These are phyloP conservation scores for Dissophora globulifera DNA, from an alignment of 192 early-diverging fungal species.

Conservation along the genomic window DNA sequence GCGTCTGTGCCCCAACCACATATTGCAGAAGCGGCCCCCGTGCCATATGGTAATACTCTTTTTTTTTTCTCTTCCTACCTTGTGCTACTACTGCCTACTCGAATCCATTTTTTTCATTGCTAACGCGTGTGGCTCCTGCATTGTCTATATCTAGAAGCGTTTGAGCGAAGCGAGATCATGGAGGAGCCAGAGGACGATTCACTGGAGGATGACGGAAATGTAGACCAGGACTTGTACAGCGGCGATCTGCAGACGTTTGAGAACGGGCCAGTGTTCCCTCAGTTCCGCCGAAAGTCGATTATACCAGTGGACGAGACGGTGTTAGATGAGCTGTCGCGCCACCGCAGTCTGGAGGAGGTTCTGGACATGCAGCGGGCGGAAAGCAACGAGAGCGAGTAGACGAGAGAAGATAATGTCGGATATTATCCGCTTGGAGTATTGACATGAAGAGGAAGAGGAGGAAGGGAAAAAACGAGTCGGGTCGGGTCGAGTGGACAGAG, in stretches of 20 bases:
- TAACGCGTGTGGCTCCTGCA: too few relatives aligned
- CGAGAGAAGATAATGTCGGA: neutral
- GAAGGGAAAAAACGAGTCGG: too few relatives aligned
- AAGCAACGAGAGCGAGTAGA: conserved; percentile 19
- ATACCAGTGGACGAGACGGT: conserved; percentile 75
- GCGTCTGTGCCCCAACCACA: conserved; percentile 25
- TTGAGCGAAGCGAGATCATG: conserved; percentile 25
- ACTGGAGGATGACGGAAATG: conserved; percentile 9
- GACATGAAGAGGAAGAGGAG: too few relatives aligned
- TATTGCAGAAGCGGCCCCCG: conserved; percentile 26
- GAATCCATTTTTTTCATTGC: too few relatives aligned
- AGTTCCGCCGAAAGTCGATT: conserved; percentile 71
- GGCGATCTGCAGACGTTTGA: conserved; percentile 62
- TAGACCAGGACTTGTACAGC: conserved; percentile 41
- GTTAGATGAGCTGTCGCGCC: conserved; percentile 62
- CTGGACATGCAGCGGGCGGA: conserved; percentile 45
- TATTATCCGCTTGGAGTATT: too few relatives aligned
- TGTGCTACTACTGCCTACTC: too few relatives aligned
- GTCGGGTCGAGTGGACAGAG: too few relatives aligned
- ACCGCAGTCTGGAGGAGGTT: conserved; percentile 68
- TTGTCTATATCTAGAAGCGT: too few relatives aligned
- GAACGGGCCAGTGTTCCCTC: conserved; percentile 52
- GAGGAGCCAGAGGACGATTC: conserved; percentile 30
- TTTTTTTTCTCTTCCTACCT: too few relatives aligned
- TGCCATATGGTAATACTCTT: conserved; percentile 48